Conservation (phyloP, 805 yeast genomes). For the Starmerella khaoyaiensis region DNA sequence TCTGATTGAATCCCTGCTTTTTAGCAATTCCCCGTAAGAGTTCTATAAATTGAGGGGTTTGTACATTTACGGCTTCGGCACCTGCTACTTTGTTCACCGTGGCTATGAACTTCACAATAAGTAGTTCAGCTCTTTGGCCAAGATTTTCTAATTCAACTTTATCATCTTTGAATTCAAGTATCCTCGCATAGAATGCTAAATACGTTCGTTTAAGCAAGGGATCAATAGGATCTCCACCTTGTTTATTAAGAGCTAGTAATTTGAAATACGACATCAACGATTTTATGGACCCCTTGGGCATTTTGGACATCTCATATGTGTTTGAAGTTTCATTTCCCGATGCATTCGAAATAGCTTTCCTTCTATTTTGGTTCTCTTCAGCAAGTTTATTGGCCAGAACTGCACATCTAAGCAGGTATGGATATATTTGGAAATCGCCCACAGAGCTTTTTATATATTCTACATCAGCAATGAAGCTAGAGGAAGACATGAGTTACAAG, state of each 20-base stretch:
- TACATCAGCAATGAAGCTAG: too few relatives aligned
- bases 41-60: conserved; percentile 25
- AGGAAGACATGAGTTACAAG: too few relatives aligned
- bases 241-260: conserved; percentile 21
- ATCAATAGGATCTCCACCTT: conserved; percentile 9
- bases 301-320: conserved; percentile 11
- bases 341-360: conserved; percentile 1
- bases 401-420: conserved; percentile 41
- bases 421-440: conserved; percentile 32
- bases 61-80: conserved; percentile 18
- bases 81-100: conserved; percentile 24
- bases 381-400: conserved; percentile 43
- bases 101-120: conserved; percentile 27
- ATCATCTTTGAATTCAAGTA: conserved; percentile 31
- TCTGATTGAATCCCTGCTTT: conserved; percentile 15
- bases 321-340: not conserved
- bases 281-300: conserved; percentile 25
- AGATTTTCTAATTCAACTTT: conserved; percentile 26
- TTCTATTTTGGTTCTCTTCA: conserved; percentile 1
- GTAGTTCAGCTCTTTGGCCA: conserved; percentile 26
- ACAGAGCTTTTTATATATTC: conserved; percentile 11
- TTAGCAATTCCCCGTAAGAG: conserved; percentile 21
- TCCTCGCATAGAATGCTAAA: conserved; percentile 49
- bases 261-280: conserved; percentile 27
- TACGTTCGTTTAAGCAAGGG: conserved; percentile 28